phyloP scores from a whole-genome alignment of 2,329 filamentous ascomycete species.

The Pestalotiopsis fici region DNA sequence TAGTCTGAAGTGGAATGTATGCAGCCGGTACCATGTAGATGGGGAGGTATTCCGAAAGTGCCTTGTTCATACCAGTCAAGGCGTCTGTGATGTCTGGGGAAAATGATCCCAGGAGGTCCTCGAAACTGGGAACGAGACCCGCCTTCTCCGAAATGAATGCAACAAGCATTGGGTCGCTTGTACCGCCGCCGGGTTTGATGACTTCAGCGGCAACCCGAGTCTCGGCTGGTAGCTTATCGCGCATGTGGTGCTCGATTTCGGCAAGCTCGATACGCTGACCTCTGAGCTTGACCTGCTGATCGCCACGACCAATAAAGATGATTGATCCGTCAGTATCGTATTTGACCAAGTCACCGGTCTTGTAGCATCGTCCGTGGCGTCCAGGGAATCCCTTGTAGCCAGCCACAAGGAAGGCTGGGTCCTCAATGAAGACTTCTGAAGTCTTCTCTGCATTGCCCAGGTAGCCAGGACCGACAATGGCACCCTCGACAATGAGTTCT shows the following conservation, averaged over 20 bases:
- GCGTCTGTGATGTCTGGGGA: slow-evolving; percentile 26
- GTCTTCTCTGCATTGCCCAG: slow-evolving; percentile 60
- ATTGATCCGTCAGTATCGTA: slow-evolving; percentile 55
- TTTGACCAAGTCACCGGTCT: slow-evolving; percentile 60
- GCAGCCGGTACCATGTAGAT: slow-evolving; percentile 50
- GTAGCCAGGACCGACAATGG: slow-evolving; percentile 64
- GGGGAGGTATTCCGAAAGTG: slow-evolving; percentile 34
- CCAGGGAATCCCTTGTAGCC: slow-evolving; percentile 37
- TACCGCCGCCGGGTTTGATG: slow-evolving; percentile 41
- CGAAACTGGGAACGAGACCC: slow-evolving; percentile 23
- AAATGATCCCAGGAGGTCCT: slow-evolving; percentile 24
- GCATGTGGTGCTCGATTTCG: slow-evolving; percentile 52
- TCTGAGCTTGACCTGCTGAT: slow-evolving; percentile 67
- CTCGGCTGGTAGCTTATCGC: slow-evolving; percentile 41
- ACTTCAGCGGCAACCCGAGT: slow-evolving; percentile 49
- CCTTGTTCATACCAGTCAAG: slow-evolving; percentile 23
- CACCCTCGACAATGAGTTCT: slow-evolving; percentile 57
- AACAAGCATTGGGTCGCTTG: slow-evolving; percentile 44
- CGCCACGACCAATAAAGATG: slow-evolving; percentile 62
- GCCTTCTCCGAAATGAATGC: slow-evolving; percentile 39
- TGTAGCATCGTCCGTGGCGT: slow-evolving; percentile 51
- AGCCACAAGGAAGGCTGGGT: slow-evolving; percentile 52
- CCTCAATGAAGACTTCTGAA: slow-evolving; percentile 55
- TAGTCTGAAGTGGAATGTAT: slow-evolving; percentile 44
- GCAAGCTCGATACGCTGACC: slow-evolving; percentile 66